These are phyloP conservation scores for Backusella westeae DNA, from an alignment of 192 early-diverging fungal species.

Conservation along the genomic window DNA sequence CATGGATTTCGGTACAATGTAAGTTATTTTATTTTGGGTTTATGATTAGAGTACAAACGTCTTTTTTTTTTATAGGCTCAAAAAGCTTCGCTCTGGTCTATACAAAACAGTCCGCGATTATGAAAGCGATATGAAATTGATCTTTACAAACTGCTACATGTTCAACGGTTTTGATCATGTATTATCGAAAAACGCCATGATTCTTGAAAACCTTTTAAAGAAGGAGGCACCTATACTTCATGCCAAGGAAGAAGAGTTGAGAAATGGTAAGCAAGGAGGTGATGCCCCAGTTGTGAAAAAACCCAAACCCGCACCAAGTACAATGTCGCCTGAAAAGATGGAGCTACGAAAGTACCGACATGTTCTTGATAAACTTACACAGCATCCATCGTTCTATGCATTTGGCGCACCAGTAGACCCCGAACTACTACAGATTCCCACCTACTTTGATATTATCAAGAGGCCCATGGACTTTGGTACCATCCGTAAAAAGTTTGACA, in stretches of 20 bases:
- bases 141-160: conserved; percentile 72
- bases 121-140: conserved; percentile 55
- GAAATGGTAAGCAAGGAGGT: neutral
- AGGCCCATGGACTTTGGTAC: conserved; percentile 87
- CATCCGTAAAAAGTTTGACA: conserved; percentile 65
- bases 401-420: conserved; percentile 84
- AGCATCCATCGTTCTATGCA: conserved; percentile 43
- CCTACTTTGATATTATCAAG: conserved; percentile 64
- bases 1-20: conserved; percentile 73
- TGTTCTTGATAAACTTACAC: conserved; percentile 24
- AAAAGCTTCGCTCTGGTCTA: conserved; percentile 46
- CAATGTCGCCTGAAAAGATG: neutral
- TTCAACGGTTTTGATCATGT: conserved; percentile 62
- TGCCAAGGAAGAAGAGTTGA: neutral
- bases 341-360: conserved; percentile 30
- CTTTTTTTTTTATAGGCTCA: neutral
- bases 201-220: conserved; percentile 40
- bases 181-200: conserved; percentile 59
- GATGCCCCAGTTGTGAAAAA: neutral
- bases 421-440: conserved; percentile 58
- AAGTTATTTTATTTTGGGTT: neutral
- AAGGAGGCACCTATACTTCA: neutral
- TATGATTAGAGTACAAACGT: neutral
- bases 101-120: conserved; percentile 42
- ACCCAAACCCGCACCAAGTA: neutral